Evolutionary conservation across 441 rosid genomes (phyloP), one percentile per base, ranked within the genome.

Genomic region (Adansonia madagascariensis): DNA sequence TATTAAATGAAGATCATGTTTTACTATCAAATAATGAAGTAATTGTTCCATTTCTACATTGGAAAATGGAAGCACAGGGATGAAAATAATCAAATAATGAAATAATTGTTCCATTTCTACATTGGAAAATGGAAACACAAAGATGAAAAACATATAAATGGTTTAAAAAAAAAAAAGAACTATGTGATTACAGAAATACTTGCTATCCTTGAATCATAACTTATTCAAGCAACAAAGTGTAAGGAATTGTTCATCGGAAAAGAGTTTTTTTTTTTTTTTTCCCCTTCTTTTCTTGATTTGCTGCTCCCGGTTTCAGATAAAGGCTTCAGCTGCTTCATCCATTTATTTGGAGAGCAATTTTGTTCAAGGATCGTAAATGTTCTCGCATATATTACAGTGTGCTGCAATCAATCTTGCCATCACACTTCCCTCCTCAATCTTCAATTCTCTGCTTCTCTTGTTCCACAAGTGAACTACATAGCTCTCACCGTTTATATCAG

Each of bases 391-490:
- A 49, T 84, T 77, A 57, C 89, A 87, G 70, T 85, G 86, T 1
- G 59, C 78, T 2, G 84, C 79, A 39, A 80, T 88, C 74, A 88
- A 74, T 77, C 74, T 88, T 7, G 83, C 83, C 82, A 84, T 62
- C 12, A 82, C 88, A 59, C 91, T 86, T 74, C 90, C 92, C 72
- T 88, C 83, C 53, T 87, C 88, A 47, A 82, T 85, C 80, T 79
- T 52, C 35, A 86, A 64, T 62, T 74, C 78, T 57, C 84, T 77
- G 74, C 80, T 88, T 72, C 75, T 73, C 84, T 85, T 90, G 80
- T 86, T 90, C 92, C 91, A 84, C 22, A 87, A 79, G 78, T 90
- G 94, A 47, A 90, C 77, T n/a, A 80, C 85, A 31, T 85, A 84
- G 62, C 85, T 84, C 4, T 50, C 75, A 6, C 69, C 71, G 56